Percentiles rank a stretch among this genome's conserved stretches.
Conservation (phyloP, 306 rosid species). For the Quercus alba region DNA sequence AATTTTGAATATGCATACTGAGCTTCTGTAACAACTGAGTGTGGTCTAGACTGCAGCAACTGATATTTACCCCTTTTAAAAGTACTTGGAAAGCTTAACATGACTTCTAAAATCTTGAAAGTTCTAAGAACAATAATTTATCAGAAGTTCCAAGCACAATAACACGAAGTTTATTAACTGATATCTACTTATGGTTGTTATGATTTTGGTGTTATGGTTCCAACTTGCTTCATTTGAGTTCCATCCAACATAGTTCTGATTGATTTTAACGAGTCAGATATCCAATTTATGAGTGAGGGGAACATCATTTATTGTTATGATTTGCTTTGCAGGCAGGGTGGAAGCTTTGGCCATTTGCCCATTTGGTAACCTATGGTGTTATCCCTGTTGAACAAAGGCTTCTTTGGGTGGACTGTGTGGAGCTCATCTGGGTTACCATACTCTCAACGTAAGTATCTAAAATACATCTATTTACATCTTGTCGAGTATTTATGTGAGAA, state of each 20-base stretch:
- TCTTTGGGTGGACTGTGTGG: constrained; percentile 95
- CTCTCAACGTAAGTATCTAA: constrained; percentile 83
- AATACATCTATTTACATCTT: neutral
- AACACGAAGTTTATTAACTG: neutral
- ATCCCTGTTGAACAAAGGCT: constrained; percentile 94
- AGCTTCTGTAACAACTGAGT: neutral
- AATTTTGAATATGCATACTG: neutral
- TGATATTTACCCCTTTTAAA: neutral
- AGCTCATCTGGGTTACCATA: constrained; percentile 97
- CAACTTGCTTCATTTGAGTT: neutral
- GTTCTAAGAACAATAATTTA: neutral
- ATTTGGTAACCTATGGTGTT: constrained; percentile 88
- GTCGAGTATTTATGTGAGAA: constrained; percentile 8
- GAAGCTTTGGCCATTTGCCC: constrained; percentile 99
- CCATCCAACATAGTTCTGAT: neutral
- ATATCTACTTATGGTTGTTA: neutral
- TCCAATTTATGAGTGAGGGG: neutral
- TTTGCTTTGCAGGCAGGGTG: constrained; percentile 78
- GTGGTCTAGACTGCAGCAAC: neutral
- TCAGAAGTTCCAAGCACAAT: neutral
- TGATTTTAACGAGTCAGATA: neutral
- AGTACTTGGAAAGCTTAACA: neutral
- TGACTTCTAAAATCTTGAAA: neutral
- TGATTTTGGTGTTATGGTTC: neutral
- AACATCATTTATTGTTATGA: neutral